Evolutionary conservation across 2,329 filamentous ascomycete genomes (phyloP), one percentile per base, ranked within the genome.

Genomic region (Ustilaginoidea virens): DNA sequence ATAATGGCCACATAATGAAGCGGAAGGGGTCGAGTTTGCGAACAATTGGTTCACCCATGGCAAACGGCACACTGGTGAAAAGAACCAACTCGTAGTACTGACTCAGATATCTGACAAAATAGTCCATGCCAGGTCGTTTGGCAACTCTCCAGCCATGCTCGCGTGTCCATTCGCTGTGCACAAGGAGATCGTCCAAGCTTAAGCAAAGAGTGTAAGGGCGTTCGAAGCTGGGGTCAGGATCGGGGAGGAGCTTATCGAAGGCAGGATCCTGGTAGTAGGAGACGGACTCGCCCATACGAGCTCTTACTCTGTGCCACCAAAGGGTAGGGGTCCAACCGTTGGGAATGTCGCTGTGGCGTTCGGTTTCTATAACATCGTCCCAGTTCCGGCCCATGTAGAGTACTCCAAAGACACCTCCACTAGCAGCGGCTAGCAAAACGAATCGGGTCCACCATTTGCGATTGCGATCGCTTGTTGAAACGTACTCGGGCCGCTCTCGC

Each of bases 21-120:
- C 79, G 81, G 65, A 80, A 96, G 20, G 87, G 90, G 49, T 98
- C 90, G 35, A 98, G 64, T 57, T 98, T 98, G 46, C 82, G 75
- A 40, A 94, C 72, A 29, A 98, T 69, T 15, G 83, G 82, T 42
- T 94, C 85, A 17, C 76, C 87, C 49, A 82, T 79, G 46, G 74
- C 75, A 46, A 75, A 82, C 1, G 87, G 85, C 26, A 90, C 77
- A 22, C 72, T 81, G 18, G 90, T 98, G 60, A 96, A 98, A 39
- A 98, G 73, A 29, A 96, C 90, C 31, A 98, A 66, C 55, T 98
- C 90, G 50, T 94, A 98, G 66, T 98, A 96, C 54, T 94, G 86
- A 56, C 81, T 87, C 27, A 98, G 69, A 53, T 98, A 98, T 47
- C 82, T 81, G 38, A 98, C 61, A 61, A 98, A 98, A 61, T 98